phyloP scores from a whole-genome alignment of 192 early-diverging fungal genomes.

The Coemansia sp. region DNA sequence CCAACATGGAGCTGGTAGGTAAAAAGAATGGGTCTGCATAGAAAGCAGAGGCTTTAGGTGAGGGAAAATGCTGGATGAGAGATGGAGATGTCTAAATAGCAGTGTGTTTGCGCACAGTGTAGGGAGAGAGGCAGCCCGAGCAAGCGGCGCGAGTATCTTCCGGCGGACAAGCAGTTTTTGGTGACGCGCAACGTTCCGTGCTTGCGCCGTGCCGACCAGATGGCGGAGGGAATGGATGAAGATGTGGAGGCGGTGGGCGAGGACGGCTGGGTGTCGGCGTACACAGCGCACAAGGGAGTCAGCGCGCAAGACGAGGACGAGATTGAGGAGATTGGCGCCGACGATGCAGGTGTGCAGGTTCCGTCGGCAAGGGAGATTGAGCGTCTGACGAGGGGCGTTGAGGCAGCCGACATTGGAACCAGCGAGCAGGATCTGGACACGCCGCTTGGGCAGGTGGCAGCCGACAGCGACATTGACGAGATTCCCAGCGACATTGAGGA shows the following conservation, averaged over 20 bases:
- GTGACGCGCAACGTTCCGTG: conserved; percentile 95
- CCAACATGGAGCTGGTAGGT: conserved; percentile 92
- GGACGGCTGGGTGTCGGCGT: conserved; percentile 85
- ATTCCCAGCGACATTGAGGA: conserved; percentile 83
- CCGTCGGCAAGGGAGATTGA: conserved; percentile 51
- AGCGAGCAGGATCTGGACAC: conserved; percentile 49
- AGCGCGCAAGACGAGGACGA: conserved; percentile 47
- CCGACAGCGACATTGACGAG: conserved; percentile 64
- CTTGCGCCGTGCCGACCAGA: conserved; percentile 69
- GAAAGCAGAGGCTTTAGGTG: not conserved
- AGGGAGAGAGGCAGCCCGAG: conserved; percentile 63
- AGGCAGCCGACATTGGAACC: conserved; percentile 59
- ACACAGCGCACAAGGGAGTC: conserved; percentile 58
- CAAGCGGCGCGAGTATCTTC: conserved; percentile 83
- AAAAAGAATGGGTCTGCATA: not conserved
- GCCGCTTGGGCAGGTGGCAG: conserved; percentile 48
- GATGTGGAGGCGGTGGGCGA: conserved; percentile 66
- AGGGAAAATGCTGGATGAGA: not conserved
- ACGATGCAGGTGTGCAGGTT: conserved; percentile 40
- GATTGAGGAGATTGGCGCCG: conserved; percentile 61
- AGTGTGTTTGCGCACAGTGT: conserved; percentile 1
- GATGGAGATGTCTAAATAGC: not conserved
- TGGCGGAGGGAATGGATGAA: conserved; percentile 40
- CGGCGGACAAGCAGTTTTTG: conserved; percentile 89
- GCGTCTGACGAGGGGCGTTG: conserved; percentile 66